Evolutionary conservation across 1,139 yeast species (phyloP).

Genomic region (Suhomyces maxii): DNA sequence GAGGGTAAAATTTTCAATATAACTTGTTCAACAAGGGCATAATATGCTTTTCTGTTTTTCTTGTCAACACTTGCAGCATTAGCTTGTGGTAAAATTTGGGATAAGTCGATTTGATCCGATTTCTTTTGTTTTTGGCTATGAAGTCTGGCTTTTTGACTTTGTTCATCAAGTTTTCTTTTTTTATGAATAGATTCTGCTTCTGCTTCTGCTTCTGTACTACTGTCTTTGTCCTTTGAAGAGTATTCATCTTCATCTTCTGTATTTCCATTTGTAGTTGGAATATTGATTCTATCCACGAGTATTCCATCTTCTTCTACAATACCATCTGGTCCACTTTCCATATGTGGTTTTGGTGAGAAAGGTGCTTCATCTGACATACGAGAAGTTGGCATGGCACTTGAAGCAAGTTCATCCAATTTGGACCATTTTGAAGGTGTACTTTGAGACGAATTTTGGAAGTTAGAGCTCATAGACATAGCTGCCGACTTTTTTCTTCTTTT

Average conservation of each 20-base stretch:
- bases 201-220: neutral
- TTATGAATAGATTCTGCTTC: neutral
- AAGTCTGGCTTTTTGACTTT: neutral
- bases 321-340: conserved; percentile 15
- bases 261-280: conserved; percentile 3
- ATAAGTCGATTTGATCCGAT: conserved; percentile 2
- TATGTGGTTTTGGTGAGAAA: conserved; percentile 6
- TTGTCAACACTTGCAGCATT: conserved; percentile 20
- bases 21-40: conserved; percentile 29
- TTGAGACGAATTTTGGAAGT: neutral
- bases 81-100: conserved; percentile 22
- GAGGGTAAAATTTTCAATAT: conserved; percentile 35
- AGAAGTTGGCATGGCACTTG: conserved; percentile 2
- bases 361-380: neutral
- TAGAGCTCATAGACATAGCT: neutral
- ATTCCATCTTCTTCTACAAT: conserved; percentile 21
- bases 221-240: conserved; percentile 14
- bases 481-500: conserved; percentile 13
- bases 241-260: conserved; percentile 17
- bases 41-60: conserved; percentile 26
- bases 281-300: conserved; percentile 19
- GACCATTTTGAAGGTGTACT: conserved; percentile 1
- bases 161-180: neutral
- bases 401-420: neutral
- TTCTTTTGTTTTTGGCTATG: neutral